phyloP scores from a whole-genome alignment of 805 yeast species.

The Nakazawaea ishiwadae region DNA sequence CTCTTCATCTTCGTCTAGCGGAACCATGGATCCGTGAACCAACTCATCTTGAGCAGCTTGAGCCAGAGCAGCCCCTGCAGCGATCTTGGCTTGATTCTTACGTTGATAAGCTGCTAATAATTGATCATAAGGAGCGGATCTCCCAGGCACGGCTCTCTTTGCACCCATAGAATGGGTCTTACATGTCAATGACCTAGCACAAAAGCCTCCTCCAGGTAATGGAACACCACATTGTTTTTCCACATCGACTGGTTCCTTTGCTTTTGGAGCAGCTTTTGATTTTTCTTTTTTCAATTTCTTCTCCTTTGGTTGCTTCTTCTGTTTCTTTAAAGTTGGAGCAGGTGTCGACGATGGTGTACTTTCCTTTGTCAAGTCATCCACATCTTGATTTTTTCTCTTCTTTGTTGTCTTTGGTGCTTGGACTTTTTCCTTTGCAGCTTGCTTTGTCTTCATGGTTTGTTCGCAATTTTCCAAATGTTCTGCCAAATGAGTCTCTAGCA shows the following conservation, averaged over 20 bases:
- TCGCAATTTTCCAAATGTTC: slow-evolving; percentile 36
- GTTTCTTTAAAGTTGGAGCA: slow-evolving; percentile 13
- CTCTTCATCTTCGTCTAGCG: slow-evolving; percentile 85
- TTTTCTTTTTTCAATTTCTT: slow-evolving; percentile 25
- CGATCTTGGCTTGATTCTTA: slow-evolving; percentile 85
- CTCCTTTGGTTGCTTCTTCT: slow-evolving; percentile 19
- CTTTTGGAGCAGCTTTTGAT: slow-evolving; percentile 44
- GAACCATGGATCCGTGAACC: slow-evolving; percentile 38
- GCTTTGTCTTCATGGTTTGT: slow-evolving; percentile 25
- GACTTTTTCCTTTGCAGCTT: slow-evolving; percentile 11
- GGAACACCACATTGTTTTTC: slow-evolving; percentile 96
- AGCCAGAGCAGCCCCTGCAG: slow-evolving; percentile 75
- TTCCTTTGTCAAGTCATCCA: slow-evolving; percentile 15
- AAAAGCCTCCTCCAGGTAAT: slow-evolving; percentile 87
- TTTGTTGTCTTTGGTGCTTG: slow-evolving; percentile 15
- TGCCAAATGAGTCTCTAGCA: slow-evolving; percentile 30
- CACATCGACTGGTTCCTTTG: slow-evolving; percentile 83
- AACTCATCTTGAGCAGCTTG: slow-evolving; percentile 71
- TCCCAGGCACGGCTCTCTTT: slow-evolving; percentile 88
- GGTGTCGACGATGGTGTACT: slow-evolving; percentile 17
- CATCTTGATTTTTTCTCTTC: slow-evolving; percentile 20
- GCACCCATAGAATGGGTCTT: slow-evolving; percentile 99
- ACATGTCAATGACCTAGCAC: slow-evolving; percentile 95
- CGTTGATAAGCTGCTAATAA: slow-evolving; percentile 86
- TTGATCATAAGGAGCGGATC: slow-evolving; percentile 89